Evolutionary conservation across 306 rosid species (phyloP), one percentile per base, ranked within the genome.

Genomic region (Boehmeria nivea): DNA sequence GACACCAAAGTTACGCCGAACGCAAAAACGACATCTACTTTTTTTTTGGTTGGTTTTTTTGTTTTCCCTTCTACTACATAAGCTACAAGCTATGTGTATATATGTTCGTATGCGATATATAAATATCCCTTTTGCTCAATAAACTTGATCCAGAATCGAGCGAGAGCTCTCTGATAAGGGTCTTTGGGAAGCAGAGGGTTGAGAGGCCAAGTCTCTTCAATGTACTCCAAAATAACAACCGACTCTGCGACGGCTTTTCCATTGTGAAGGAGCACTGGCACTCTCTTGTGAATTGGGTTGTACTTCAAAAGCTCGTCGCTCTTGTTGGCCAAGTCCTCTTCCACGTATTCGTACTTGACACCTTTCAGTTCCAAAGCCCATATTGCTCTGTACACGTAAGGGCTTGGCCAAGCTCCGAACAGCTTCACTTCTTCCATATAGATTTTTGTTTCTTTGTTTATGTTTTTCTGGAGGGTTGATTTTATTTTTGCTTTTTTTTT

Each of bases 401-500:
- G 54, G 53, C 72, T 67, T 2, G 53, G 54, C 60, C 54, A 59
- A 28, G 60, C 18, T 51, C 66, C 72, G 2, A 58, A 26, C 17
- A 59, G 17, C 49, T 68, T 51, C 55, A 60, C 73, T 68, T 68
- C 66, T 43, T 67, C 66, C 66, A 43, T 59, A n/a, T n/a, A n/a
- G n/a, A n/a, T n/a, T n/a, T 18, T 57, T 37, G 37, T 33, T 52
- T 14, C 1, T 4, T 5, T 7, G 2, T 7, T 27, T 52, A 6
- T 9, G 1, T 4, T 15, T n/a, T 7, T 26, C 13, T 40, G 6
- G 45, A 40, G 8, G 14, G 14, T 40, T 40, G 20, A 40, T 15
- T 16, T 40, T 5, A 8, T 40, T 0, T 25, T 24, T 14, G 6
- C 34, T 7, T n/a, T n/a, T n/a, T n/a, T n/a, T n/a, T n/a, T n/a